Base-by-base conservation (phyloP, 441 rosid genomes). In the Monsonia emarginata region DNA sequence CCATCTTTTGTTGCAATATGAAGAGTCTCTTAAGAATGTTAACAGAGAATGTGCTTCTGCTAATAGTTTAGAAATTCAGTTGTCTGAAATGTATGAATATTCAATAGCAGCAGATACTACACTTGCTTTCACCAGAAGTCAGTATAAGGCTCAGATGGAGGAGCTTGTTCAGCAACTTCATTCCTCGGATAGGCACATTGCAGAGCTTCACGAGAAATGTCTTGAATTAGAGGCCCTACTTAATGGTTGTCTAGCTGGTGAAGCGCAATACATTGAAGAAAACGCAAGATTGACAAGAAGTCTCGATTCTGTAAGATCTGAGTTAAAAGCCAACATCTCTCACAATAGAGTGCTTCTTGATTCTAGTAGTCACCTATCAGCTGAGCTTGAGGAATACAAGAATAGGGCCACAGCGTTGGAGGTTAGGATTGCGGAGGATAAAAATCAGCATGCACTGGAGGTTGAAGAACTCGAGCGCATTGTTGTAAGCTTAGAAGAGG, bases 91-190 rank as follows among this genome's bases (percentile, higher is more conserved):
- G 83, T 74, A 80, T 32, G 87, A 82, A 76, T 66, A 50, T 70
- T 73, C 78, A 75, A 71, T 88, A 69, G 88, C 86, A 73, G 76
- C 85, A 27, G 91, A 91, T 78, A 71, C 87, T 61, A 71, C 74
- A 61, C 69, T 76, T 68, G 59, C 76, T 77, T 83, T 84, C 78
- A 75, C 80, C 63, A 82, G 80, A 76, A 66, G 66, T 75, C 96
- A 85, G 72, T 83, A 76, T 67, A 84, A 82, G 73, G 69, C 74
- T 52, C 76, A 75, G 70, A 72, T 82, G 67, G 75, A 72, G 69
- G 86, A 85, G 69, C 81, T 86, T 65, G 78, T 71, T 74, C 79
- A 65, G 74, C 79, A 82, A 77, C 80, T 84, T 74, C 62, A 74
- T 71, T 71, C 71, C 78, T 78, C 80, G 60, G 76, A 75, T 75